Percentiles rank a stretch among this genome's conserved stretches.
These are phyloP conservation scores for Porcisia hertigi DNA, from an alignment of 208 protist genomes.

Conservation along the genomic window DNA sequence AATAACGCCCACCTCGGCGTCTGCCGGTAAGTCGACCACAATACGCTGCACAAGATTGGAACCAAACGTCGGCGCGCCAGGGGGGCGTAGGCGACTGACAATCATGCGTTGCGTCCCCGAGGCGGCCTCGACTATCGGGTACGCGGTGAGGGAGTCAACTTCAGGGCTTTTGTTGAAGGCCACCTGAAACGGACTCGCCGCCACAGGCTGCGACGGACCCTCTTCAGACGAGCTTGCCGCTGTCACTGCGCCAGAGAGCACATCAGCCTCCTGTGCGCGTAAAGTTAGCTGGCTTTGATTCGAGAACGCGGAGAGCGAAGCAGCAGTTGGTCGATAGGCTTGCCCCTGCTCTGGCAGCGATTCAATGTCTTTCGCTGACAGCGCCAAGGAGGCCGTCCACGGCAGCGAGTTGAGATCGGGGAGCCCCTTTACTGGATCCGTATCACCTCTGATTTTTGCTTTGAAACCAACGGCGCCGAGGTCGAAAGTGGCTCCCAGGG, in stretches of 20 bases:
- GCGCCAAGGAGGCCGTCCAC: background rate
- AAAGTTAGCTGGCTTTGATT: constrained; percentile 20
- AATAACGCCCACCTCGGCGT: background rate
- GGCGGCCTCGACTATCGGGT: background rate
- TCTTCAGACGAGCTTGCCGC: background rate
- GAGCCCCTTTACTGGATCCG: background rate
- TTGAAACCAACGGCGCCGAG: background rate
- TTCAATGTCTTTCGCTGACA: background rate
- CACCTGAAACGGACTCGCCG: constrained; percentile 18
- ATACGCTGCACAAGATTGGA: constrained; percentile 42
- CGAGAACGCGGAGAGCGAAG: background rate
- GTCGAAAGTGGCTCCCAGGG: background rate
- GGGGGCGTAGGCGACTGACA: constrained; percentile 59
- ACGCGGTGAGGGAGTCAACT: background rate
- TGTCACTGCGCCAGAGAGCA: background rate
- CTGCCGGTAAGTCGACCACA: constrained; percentile 16
- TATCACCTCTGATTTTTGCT: constrained; percentile 3
- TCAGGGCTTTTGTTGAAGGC: constrained; percentile 3
- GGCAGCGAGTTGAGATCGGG: background rate
- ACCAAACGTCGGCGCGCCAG: constrained; percentile 49
- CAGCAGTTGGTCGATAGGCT: background rate
- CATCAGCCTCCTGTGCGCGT: constrained; percentile 10
- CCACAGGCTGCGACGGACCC: background rate
- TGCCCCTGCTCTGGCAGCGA: background rate
- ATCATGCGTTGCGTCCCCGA: constrained; percentile 15